Evolutionary conservation across 495 filamentous ascomycete genomes (phyloP), one percentile per base, ranked within the genome.

Genomic region (Penicillium longicatenatum): DNA sequence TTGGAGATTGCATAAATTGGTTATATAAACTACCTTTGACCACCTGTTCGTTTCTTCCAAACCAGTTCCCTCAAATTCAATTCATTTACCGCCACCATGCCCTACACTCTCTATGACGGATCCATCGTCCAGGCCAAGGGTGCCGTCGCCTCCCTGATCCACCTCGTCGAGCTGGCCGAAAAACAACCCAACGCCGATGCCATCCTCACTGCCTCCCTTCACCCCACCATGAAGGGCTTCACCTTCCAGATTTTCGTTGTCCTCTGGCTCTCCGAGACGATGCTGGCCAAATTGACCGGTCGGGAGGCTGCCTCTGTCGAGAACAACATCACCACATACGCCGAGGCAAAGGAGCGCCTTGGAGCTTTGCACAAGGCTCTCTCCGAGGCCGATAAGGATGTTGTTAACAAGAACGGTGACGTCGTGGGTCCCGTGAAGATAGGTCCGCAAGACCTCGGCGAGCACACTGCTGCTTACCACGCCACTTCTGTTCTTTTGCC

Each of bases 141-240:
- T 19, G 55, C 67, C 62, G 62, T 72, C 37, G 53, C 35, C 2
- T 48, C 61, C 57, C 50, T 72, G 11, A 58, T 59, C 33, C 57
- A 67, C 54, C 58, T 69, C 52, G 54, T 72, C 41, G 48, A 54
- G 29, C 29, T 57, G 57, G 65, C 61, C 46, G 61, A 64, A 46
- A 21, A 65, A 19, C 61, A 48, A 35, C 57, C 67, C 56, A 35
- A 65, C 37, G 46, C 65, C 33, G 62, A 24, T 55, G 47, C 50
- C 12, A 52, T 68, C 0, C 62, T 60, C 51, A 35, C 43, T n/a
- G 54, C 62, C 54, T 62, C 64, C 22, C 50, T 72, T 4, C 51
- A 65, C 58, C 61, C 64, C 9, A 79, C 80, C 70, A 83, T 83
- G 82, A 67, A 70, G 30, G 64, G 73, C 39, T 56, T 83, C 12